Base-by-base conservation (phyloP, 345 rosid genomes). In the Boechera retrofracta region DNA sequence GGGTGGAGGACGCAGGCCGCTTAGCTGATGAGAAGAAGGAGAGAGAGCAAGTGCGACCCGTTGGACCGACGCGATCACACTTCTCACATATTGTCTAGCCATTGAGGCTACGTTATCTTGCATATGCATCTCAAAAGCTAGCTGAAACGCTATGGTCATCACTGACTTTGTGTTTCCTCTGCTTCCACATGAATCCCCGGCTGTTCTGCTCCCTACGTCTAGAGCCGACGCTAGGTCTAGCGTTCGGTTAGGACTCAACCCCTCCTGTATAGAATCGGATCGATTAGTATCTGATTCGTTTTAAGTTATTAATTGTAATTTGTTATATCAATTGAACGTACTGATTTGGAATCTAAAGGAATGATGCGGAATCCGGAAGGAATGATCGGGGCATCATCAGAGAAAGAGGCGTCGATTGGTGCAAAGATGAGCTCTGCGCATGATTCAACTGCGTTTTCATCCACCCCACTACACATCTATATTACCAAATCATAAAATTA, bases 291-390 rank as follows among this genome's bases (percentile, higher is more conserved):
- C 68, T 36, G 52, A 3, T 51, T 60, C 2, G 2, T 10, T 1
- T 4, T 1, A 32, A n/a, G 42, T 53, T 51, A 13, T 9, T 75
- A 4, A 4, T 2, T 38, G 8, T 42, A 32, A 3, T 44, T 12
- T 16, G 6, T 47, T 10, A 35, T 9, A 24, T 61, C 67, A n/a
- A 72, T 10, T 58, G 6, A 6, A 77, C 83, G 13, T 73, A 94
- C 98, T 82, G 83, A 78, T 63, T 84, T 87, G 5, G 98, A 89
- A 72, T 87, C 97, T 21, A 94, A 88, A 15, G 97, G 98, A 76
- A 94, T 94, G 77, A 94, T 90, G 72, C 98, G 97, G 75, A 94
- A 94, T 31, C 98, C 98, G 11, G 95, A 94, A 86, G 98, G 98
- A 58, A 94, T 75, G 64, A 92, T 88, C 1, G 97, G 98, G 4